Conservation (phyloP, 306 rosid genomes). For the Corylus americana region DNA sequence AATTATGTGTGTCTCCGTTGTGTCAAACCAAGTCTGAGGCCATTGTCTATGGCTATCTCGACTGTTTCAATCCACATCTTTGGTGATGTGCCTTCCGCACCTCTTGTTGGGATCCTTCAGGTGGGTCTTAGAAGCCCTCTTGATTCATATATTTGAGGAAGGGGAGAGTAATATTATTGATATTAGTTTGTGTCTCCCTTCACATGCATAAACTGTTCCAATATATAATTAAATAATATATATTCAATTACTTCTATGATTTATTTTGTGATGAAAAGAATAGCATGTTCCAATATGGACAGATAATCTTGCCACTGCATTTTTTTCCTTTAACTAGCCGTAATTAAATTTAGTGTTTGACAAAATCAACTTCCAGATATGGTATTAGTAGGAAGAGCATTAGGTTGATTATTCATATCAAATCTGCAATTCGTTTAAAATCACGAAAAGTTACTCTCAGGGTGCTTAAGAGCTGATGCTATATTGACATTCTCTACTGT, state of each 20-base stretch:
- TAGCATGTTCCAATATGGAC: not conserved
- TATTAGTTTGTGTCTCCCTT: not conserved
- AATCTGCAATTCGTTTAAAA: not conserved
- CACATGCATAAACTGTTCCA: not conserved
- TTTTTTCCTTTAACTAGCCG: not conserved
- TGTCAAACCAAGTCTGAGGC: conserved; percentile 82
- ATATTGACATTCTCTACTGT: not conserved
- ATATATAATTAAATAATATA: not conserved
- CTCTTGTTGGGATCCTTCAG: conserved; percentile 93
- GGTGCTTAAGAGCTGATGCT: not conserved
- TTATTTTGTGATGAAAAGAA: not conserved
- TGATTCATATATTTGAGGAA: conserved; percentile 17
- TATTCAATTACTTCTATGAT: not conserved
- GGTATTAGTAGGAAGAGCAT: not conserved
- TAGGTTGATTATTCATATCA: conserved; percentile 3
- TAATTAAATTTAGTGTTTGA: not conserved
- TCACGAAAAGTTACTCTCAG: not conserved
- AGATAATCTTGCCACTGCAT: not conserved
- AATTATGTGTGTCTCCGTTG: conserved; percentile 83
- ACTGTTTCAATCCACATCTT: conserved; percentile 86
- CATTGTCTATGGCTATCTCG: conserved; percentile 84
- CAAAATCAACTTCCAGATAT: not conserved
- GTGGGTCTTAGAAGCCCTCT: conserved; percentile 42
- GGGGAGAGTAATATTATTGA: not conserved
- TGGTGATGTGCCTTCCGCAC: conserved; percentile 96